phyloP scores from a whole-genome alignment of 345 rosid species.

The Eucalyptus lansdowneana region DNA sequence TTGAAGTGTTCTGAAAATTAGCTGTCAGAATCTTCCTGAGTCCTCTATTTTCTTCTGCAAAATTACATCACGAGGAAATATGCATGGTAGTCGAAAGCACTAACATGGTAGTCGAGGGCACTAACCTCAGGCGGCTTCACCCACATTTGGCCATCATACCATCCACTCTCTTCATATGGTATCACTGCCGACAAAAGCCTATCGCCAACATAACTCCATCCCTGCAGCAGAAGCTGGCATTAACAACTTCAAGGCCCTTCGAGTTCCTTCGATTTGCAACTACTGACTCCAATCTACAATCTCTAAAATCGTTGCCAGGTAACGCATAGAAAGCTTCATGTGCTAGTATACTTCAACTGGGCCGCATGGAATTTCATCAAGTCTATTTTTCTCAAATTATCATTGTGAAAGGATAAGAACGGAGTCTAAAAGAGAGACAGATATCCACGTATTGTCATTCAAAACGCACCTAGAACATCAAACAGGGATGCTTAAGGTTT shows the following conservation, averaged over 20 bases:
- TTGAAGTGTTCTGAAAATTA: background rate
- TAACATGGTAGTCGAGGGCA: slow-evolving; percentile 8
- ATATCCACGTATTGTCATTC: background rate
- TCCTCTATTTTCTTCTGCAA: no score
- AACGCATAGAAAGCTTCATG: background rate
- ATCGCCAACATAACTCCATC: slow-evolving; percentile 97
- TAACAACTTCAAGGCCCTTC: background rate
- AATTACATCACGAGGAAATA: background rate
- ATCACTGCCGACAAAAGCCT: slow-evolving; percentile 90
- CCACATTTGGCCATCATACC: slow-evolving; percentile 99
- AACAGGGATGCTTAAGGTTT: background rate
- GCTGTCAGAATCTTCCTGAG: background rate
- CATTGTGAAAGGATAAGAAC: background rate
- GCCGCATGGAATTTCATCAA: background rate
- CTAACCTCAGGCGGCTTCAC: slow-evolving; percentile 95
- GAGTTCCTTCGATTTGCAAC: background rate
- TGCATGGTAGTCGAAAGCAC: background rate
- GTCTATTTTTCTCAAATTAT: background rate
- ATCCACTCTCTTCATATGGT: slow-evolving; percentile 96
- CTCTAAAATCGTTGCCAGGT: background rate
- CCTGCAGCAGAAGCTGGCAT: slow-evolving; percentile 18
- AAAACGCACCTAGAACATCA: background rate
- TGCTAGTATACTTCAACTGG: background rate
- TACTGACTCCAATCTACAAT: background rate
- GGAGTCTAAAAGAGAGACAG: background rate